Evolutionary conservation across 345 rosid species (phyloP).

Genomic region (Murraya paniculata): DNA sequence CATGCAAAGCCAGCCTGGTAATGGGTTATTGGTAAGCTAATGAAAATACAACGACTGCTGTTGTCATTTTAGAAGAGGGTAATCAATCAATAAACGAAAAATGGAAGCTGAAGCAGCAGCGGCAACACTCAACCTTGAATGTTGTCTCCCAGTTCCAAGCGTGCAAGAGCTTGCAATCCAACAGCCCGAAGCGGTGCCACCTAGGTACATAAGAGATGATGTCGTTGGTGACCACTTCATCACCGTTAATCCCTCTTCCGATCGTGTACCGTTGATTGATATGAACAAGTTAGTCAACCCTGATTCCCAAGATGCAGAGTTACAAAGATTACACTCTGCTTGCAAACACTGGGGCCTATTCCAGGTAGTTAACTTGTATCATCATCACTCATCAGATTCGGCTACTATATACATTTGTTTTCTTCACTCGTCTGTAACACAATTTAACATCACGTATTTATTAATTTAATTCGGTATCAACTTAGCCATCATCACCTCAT

Average conservation of each 20-base stretch:
- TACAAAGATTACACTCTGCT: conserved; percentile 27
- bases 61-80: too few relatives aligned
- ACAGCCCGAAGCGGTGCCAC: conserved; percentile 17
- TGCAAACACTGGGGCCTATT: conserved; percentile 36
- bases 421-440: too few relatives aligned
- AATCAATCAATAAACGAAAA: background rate
- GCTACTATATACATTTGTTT: too few relatives aligned
- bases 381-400: too few relatives aligned
- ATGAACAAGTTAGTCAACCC: conserved; percentile 25
- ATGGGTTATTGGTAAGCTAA: too few relatives aligned
- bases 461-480: too few relatives aligned
- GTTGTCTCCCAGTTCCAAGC: conserved; percentile 32
- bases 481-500: too few relatives aligned
- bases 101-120: background rate
- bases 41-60: too few relatives aligned
- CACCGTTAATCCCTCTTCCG: background rate
- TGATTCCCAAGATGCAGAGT: conserved; percentile 14
- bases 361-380: conserved; percentile 13
- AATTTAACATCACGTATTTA: too few relatives aligned
- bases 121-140: conserved; percentile 19
- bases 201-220: conserved; percentile 25
- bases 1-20: too few relatives aligned
- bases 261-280: conserved; percentile 29
- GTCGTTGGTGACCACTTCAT: background rate
- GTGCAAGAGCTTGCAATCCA: conserved; percentile 30